phyloP scores from a whole-genome alignment of 345 rosid genomes.

The Pseudoturritis turrita region DNA sequence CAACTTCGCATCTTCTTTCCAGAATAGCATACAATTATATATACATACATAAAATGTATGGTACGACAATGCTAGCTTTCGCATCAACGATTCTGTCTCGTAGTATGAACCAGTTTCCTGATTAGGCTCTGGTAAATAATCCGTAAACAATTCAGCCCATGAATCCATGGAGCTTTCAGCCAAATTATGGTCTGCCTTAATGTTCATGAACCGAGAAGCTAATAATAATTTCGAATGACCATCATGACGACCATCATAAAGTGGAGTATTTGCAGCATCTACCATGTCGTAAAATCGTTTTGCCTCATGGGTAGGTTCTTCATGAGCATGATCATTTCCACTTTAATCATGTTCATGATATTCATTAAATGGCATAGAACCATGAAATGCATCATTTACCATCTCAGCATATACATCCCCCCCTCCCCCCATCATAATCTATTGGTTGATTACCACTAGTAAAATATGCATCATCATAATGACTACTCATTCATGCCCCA shows the following conservation, averaged over 20 bases:
- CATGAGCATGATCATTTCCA: not conserved
- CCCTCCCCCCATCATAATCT: no score
- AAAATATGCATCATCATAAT: no score
- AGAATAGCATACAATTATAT: not conserved
- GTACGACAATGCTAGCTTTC: not conserved
- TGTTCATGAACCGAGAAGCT: no score
- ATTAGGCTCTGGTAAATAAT: not conserved
- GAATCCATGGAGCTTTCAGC: no score
- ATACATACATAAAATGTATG: not conserved
- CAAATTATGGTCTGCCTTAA: not conserved
- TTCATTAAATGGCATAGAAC: not conserved
- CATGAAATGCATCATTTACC: not conserved
- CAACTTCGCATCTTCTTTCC: not conserved
- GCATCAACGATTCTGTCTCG: not conserved
- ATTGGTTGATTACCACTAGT: no score
- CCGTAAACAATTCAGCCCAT: not conserved
- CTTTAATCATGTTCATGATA: not conserved
- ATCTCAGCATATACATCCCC: not conserved
- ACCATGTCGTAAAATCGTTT: not conserved
- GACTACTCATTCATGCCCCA: no score
- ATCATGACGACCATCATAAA: not conserved
- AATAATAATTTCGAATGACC: no score
- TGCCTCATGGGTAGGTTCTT: not conserved
- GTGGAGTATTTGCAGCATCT: not conserved
- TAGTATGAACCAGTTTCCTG: not conserved